Conservation (phyloP, 2,329 filamentous ascomycete species). For the Claviceps quebecensis region DNA sequence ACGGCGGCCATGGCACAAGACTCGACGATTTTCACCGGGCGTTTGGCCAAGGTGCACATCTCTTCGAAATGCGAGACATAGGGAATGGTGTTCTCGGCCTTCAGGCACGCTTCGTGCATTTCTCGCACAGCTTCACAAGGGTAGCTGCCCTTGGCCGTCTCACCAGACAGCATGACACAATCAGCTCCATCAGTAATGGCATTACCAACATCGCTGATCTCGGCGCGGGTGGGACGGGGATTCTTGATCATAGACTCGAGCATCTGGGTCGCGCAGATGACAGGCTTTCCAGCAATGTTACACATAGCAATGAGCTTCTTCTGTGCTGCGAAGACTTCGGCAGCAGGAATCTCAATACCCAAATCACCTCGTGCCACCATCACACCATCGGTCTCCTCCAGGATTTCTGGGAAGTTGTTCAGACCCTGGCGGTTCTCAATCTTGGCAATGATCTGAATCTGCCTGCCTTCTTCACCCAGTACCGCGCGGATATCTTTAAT, state of each 20-base stretch:
- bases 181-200: conserved; percentile 94
- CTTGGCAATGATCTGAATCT: conserved; percentile 99
- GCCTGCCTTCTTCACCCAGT: conserved; percentile 78
- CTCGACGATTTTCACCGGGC: conserved; percentile 79
- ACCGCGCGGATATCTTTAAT: conserved; percentile 86
- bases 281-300: conserved; percentile 97
- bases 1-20: conserved; percentile 96
- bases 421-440: conserved; percentile 99
- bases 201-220: conserved; percentile 97
- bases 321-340: conserved; percentile 97
- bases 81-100: conserved; percentile 93
- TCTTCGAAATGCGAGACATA: conserved; percentile 97
- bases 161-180: conserved; percentile 98
- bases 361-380: conserved; percentile 96
- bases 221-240: conserved; percentile 90
- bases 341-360: conserved; percentile 95
- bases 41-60: conserved; percentile 67
- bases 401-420: conserved; percentile 98
- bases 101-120: conserved; percentile 97
- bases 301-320: conserved; percentile 99
- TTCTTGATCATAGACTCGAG: conserved; percentile 99
- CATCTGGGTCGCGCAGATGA: conserved; percentile 99
- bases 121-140: conserved; percentile 82
- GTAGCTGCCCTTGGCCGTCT: conserved; percentile 97
- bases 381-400: conserved; percentile 92